Evolutionary conservation across 1,139 yeast species (phyloP).

Genomic region (Debaryomyces nepalensis): DNA sequence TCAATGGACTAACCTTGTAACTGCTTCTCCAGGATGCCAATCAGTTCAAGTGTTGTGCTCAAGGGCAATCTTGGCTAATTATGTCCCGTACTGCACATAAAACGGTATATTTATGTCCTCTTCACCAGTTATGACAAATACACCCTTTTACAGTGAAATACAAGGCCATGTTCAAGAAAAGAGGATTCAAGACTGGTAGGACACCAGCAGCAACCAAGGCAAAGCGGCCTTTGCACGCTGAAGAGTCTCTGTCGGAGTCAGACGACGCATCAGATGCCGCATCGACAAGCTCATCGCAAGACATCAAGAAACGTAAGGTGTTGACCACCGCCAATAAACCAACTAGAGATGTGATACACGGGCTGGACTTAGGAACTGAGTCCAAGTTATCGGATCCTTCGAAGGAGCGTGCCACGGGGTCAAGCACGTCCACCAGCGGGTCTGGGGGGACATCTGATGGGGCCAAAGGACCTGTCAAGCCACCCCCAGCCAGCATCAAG

Average conservation of each 20-base stretch:
- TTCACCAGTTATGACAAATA: not conserved
- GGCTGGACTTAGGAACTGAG: not conserved
- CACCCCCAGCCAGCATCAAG: conserved; percentile 57
- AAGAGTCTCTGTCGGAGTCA: conserved; percentile 11
- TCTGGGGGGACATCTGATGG: conserved; percentile 1
- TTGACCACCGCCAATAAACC: conserved; percentile 6
- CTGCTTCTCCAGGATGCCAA: too few species aligned
- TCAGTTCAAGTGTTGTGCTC: too few species aligned
- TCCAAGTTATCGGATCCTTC: conserved; percentile 5
- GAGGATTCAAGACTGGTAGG: conserved; percentile 27
- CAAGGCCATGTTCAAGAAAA: conserved; percentile 39
- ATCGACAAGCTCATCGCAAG: conserved; percentile 8
- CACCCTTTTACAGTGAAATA: not conserved
- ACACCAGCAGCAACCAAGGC: conserved; percentile 17
- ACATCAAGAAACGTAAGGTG: conserved; percentile 10
- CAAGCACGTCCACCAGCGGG: conserved; percentile 1
- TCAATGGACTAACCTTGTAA: not conserved
- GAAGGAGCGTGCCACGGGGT: conserved; percentile 8
- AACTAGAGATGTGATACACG: conserved; percentile 5
- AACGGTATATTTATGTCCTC: not conserved
- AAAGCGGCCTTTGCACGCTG: conserved; percentile 24
- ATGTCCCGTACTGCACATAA: conserved; percentile 7
- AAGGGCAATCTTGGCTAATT: not conserved
- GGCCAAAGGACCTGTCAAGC: conserved; percentile 23
- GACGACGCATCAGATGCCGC: conserved; percentile 4